Percentiles rank a stretch among this genome's conserved stretches.
phyloP scores from a whole-genome alignment of 2,329 filamentous ascomycete species.

The Sclerotinia glacialis region DNA sequence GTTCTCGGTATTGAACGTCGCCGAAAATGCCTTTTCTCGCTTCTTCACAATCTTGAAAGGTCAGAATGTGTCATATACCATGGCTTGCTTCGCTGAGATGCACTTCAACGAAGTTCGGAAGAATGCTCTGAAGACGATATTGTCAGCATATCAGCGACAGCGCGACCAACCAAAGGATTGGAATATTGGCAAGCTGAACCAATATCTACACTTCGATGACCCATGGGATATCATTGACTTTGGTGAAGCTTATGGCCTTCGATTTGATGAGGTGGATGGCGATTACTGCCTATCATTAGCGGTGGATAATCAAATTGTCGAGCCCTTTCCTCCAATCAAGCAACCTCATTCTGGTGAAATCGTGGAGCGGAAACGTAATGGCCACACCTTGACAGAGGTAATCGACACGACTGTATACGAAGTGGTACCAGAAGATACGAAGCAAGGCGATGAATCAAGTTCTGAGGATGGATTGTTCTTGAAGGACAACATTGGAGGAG shows the following conservation, averaged over 20 bases:
- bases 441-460: conserved; percentile 12
- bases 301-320: conserved; percentile 29
- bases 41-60: conserved; percentile 61
- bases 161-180: conserved; percentile 59
- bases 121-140: conserved; percentile 54
- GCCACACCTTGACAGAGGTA: conserved; percentile 50
- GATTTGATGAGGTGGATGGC: conserved; percentile 47
- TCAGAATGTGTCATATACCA: conserved; percentile 60
- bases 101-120: conserved; percentile 62
- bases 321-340: conserved; percentile 49
- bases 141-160: conserved; percentile 54
- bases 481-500: conserved; percentile 24
- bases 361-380: conserved; percentile 59
- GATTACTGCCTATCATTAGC: conserved; percentile 39
- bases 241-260: conserved; percentile 56
- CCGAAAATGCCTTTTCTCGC: conserved; percentile 50
- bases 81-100: conserved; percentile 68
- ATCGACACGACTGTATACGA: conserved; percentile 56
- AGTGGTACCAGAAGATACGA: conserved; percentile 22
- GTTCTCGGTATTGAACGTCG: conserved; percentile 40
- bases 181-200: conserved; percentile 54
- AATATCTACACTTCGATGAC: conserved; percentile 63
- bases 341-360: conserved; percentile 56
- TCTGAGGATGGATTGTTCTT: conserved; percentile 40
- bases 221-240: conserved; percentile 65